Conservation (phyloP, 2,329 filamentous ascomycete species). For the Clonostachys sp. region DNA sequence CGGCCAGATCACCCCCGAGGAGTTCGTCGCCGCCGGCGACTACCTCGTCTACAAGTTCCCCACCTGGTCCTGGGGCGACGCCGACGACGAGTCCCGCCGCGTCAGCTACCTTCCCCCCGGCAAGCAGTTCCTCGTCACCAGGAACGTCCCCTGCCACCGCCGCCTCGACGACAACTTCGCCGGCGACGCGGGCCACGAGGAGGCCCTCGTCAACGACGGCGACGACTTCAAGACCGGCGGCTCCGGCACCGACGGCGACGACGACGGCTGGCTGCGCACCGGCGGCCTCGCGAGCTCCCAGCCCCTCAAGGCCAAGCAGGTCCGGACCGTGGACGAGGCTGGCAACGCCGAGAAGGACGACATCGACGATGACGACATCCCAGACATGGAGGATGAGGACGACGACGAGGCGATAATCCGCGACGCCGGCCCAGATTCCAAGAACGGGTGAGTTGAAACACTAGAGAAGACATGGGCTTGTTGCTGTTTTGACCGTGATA, state of each 20-base stretch:
- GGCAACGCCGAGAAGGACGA: conserved; percentile 78
- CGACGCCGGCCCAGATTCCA: conserved; percentile 52
- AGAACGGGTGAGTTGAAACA: conserved; percentile 31
- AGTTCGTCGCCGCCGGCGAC: conserved; percentile 93
- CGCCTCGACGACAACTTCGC: conserved; percentile 92
- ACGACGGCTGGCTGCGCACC: conserved; percentile 89
- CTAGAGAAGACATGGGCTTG: too few species aligned
- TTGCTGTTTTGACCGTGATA: too few species aligned
- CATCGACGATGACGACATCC: conserved; percentile 75
- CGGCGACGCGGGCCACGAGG: conserved; percentile 79
- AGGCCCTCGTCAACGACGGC: conserved; percentile 76
- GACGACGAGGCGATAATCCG: conserved; percentile 95
- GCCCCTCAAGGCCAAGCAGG: conserved; percentile 72
- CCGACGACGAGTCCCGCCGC: conserved; percentile 74
- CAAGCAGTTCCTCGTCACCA: conserved; percentile 94
- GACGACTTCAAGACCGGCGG: conserved; percentile 41
- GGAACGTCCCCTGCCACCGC: conserved; percentile 89
- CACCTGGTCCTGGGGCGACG: conserved; percentile 94
- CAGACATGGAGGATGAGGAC: conserved; percentile 97
- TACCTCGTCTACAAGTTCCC: conserved; percentile 99
- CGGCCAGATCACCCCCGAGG: conserved; percentile 93
- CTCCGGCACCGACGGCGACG: conserved; percentile 51
- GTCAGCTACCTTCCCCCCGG: conserved; percentile 76
- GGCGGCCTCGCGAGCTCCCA: conserved; percentile 73
- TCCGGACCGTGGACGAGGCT: conserved; percentile 83